Conservation (phyloP, 805 yeast species). For the Blastobotrys terrestris region DNA sequence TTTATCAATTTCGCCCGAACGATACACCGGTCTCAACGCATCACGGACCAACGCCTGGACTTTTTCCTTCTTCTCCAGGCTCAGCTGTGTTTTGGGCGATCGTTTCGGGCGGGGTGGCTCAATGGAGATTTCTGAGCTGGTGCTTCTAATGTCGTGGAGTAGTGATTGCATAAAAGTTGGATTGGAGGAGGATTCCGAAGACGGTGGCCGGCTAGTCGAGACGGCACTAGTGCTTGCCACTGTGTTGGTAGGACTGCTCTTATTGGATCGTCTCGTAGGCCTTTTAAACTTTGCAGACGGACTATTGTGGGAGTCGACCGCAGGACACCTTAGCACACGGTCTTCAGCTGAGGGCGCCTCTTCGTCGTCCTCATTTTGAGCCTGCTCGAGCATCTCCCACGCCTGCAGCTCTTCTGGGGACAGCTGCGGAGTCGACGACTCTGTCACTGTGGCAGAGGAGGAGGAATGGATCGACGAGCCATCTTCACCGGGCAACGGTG, state of each 20-base stretch:
- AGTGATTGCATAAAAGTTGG: constrained; percentile 20
- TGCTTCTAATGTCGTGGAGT: constrained; percentile 21
- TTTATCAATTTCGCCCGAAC: constrained; percentile 30
- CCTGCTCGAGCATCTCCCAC: constrained; percentile 28
- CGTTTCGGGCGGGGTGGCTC: not conserved
- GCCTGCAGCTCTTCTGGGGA: constrained; percentile 24
- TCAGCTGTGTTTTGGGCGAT: not conserved
- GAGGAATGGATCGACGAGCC: not conserved
- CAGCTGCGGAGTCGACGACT: not conserved
- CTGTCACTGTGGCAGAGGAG: not conserved
- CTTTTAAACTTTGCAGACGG: constrained; percentile 21
- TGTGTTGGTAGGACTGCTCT: not conserved
- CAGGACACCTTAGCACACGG: no score
- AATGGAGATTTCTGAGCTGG: not conserved
- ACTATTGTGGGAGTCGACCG: constrained; percentile 4
- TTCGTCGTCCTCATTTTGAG: constrained; percentile 12
- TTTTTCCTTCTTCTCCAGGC: constrained; percentile 42
- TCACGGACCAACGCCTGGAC: constrained; percentile 56
- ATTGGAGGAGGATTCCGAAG: not conserved
- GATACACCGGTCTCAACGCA: constrained; percentile 44
- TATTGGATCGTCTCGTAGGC: constrained; percentile 18
- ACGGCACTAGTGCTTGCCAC: not conserved
- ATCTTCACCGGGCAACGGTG: constrained; percentile 3
- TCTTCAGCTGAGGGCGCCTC: constrained; percentile 1
- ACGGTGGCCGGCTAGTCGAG: not conserved